Conservation (phyloP, 2,329 filamentous ascomycete species). For the Fusarium brachygibbosum region DNA sequence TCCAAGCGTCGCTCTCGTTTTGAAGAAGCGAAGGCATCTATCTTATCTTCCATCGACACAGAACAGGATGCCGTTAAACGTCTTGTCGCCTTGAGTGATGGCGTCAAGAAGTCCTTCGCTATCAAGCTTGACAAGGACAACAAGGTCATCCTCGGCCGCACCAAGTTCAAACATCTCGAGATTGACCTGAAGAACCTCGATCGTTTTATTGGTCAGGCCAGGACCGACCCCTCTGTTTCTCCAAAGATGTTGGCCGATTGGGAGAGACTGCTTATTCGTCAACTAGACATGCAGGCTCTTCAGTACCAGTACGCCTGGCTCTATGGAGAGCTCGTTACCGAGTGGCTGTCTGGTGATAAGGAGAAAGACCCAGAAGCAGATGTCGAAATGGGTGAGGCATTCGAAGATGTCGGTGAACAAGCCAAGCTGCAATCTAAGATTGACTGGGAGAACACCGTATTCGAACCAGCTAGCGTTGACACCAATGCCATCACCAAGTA, state of each 20-base stretch:
- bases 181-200: constrained; percentile 56
- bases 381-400: constrained; percentile 53
- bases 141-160: constrained; percentile 42
- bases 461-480: constrained; percentile 57
- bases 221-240: constrained; percentile 59
- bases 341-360: constrained; percentile 58
- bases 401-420: constrained; percentile 58
- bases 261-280: constrained; percentile 55
- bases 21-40: constrained; percentile 52
- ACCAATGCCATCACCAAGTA: constrained; percentile 56
- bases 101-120: constrained; percentile 55
- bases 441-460: constrained; percentile 62
- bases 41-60: constrained; percentile 49
- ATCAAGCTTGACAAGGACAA: constrained; percentile 51
- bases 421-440: constrained; percentile 56
- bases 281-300: constrained; percentile 58
- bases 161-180: constrained; percentile 49
- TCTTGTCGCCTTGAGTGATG: constrained; percentile 52
- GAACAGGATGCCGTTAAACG: constrained; percentile 51
- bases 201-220: constrained; percentile 57
- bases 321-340: constrained; percentile 62
- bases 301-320: constrained; percentile 61
- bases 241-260: constrained; percentile 51
- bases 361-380: constrained; percentile 25
- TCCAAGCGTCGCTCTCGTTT: constrained; percentile 57